Evolutionary conservation across 1,139 yeast species (phyloP), one percentile per base, ranked within the genome.

Genomic region (Lodderomyces theae): DNA sequence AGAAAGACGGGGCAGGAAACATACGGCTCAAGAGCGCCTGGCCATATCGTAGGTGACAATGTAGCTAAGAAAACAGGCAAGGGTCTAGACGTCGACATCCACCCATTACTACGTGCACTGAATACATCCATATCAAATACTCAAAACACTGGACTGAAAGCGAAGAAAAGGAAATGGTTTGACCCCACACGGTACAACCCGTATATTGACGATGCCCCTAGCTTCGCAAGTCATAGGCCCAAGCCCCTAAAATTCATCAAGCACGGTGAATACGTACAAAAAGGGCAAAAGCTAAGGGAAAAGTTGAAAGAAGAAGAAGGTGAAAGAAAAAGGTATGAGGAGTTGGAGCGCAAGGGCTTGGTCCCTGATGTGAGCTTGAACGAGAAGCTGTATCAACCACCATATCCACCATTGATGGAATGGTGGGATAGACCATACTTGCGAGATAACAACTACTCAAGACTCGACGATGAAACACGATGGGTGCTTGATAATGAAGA

Each of bases 391-490:
- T 84, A 72, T 54, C 60, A 62, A 41, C 65, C 67, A 0, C 60
- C 54, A 2, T 54, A 43, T 17, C 89, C 89, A 0, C 92, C 92
- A 0, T 48, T 47, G 10, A 63, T 79, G 2, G 95, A 86, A 58
- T 86, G 95, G 95, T 87, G 96, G 96, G 95, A 87, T 58, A 60
- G 65, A 43, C 79, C 77, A 8, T 72, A 61, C 38, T 50, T 77
- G 9, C 58, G 59, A 33, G 70, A 61, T 24, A 41, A 53, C 21
- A 50, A 52, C 24, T 66, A 68, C 41, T 58, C 54, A n/a, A 42
- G 53, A 8, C 47, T 49, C 1, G 51, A 57, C 33, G 58, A 61
- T 22, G 46, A 44, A 3, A 35, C 49, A 3, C 47, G 45, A n/a
- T 39, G 61, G 9, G 51, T 55, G 2, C 48, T 58, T 2, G 70